Base-by-base conservation (phyloP, 2,329 filamentous ascomycete species). In the Phialophora tarda region DNA sequence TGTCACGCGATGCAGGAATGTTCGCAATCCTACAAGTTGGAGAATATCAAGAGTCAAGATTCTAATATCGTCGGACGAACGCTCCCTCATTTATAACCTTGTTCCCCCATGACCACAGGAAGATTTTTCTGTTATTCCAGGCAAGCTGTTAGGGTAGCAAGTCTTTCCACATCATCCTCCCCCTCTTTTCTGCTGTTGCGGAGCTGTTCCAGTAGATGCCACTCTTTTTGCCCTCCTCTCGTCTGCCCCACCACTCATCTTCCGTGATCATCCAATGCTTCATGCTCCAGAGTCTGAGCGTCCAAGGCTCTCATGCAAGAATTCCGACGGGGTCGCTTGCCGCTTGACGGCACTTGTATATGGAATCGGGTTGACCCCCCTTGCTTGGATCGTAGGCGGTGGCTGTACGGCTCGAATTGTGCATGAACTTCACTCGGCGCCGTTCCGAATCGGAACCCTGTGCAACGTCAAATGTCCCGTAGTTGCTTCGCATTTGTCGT, bases 201-300 rank as follows among this genome's bases (percentile, higher is more conserved):
- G 64, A 66, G 64, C 59, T 59, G 24, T 64, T 47, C 41, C 57
- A 63, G 54, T 63, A 34, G 34, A 53, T 65, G 63, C 59, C 59
- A 57, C 47, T 23, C 34, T 21, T 48, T 48, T 7, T 47, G 30
- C 56, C 47, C 32, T 47, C 51, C 50, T 56, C 59, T 60, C 48
- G 14, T 32, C 50, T 63, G 64, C 64, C 64, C 64, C 64, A 66
- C 64, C 48, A 32, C 55, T 66, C 55, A 59, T 55, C 44, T 59
- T 57, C 48, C 47, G 54, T 23, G 26, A 24, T 41, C 41, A 28
- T 58, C 61, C 61, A 61, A 54, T 61, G 59, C 48, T 21, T 28
- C 21, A 47, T 50, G 26, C 41, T 47, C 41, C 50, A 41, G 38
- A 44, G 48, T 61, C 58, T 47, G 24, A 38, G 53, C 57, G 48